Conservation (phyloP, 2,329 filamentous ascomycete species). For the Colletotrichum melonis region DNA sequence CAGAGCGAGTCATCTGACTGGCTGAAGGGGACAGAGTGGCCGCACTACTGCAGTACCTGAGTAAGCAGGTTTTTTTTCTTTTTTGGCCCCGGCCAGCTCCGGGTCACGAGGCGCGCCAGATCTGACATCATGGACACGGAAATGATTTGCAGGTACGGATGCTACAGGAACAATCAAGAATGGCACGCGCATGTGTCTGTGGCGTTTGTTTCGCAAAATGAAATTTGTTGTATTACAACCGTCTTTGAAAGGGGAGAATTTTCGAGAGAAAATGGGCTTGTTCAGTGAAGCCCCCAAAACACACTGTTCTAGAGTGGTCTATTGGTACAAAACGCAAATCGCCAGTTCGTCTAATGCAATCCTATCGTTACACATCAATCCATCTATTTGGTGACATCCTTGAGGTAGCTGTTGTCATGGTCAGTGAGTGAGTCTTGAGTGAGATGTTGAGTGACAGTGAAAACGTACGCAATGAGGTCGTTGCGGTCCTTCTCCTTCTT, state of each 20-base stretch:
- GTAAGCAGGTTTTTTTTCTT: background rate
- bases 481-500: conserved; percentile 99
- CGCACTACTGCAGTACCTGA: conserved; percentile 7
- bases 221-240: conserved; percentile 21
- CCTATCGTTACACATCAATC: conserved; percentile 35
- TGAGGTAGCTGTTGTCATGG: conserved; percentile 68
- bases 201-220: background rate
- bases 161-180: too few species aligned
- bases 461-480: conserved; percentile 93
- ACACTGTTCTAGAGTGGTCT: conserved; percentile 42
- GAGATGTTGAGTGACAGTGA: background rate
- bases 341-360: conserved; percentile 44
- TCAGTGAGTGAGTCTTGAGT: conserved; percentile 38
- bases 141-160: background rate
- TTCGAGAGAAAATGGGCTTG: conserved; percentile 22
- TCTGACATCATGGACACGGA: conserved; percentile 20
- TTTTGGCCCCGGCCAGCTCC: background rate
- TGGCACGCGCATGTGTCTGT: too few species aligned
- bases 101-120: background rate
- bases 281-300: conserved; percentile 27
- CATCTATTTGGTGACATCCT: conserved; percentile 76
- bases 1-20: conserved; percentile 21
- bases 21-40: background rate
- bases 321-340: conserved; percentile 42
- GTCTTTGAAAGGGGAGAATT: conserved; percentile 34